Evolutionary conservation across 208 protist species (phyloP).

Genomic region (Balamuthia mandrillaris): DNA sequence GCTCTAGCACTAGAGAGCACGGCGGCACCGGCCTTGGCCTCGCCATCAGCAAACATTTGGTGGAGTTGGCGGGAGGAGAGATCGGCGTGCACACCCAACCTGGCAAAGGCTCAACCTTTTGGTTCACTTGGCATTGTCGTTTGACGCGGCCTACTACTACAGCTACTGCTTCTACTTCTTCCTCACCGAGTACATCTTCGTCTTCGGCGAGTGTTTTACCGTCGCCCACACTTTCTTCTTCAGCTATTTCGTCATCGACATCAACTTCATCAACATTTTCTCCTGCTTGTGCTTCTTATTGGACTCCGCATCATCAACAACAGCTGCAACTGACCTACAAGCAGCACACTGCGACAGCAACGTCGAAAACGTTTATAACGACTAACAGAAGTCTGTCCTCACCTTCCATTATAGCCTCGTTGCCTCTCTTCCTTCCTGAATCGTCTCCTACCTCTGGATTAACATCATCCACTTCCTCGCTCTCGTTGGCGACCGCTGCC

Average conservation of each 20-base stretch:
- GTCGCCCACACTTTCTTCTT: background rate
- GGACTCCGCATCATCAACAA: too few relatives aligned
- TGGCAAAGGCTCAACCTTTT: constrained; percentile 39
- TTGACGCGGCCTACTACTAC: background rate
- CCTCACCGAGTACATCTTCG: background rate
- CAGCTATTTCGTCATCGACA: background rate
- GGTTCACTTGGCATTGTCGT: background rate
- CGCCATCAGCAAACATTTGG: constrained; percentile 7
- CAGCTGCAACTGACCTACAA: too few relatives aligned
- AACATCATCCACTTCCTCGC: too few relatives aligned
- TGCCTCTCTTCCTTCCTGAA: too few relatives aligned
- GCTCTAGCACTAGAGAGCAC: background rate
- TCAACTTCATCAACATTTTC: background rate
- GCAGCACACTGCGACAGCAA: too few relatives aligned
- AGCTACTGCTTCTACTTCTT: background rate
- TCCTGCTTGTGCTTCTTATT: too few relatives aligned
- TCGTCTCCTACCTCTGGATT: too few relatives aligned
- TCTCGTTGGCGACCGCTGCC: too few relatives aligned
- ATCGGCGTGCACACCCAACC: constrained; percentile 31
- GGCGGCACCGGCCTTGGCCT: background rate
- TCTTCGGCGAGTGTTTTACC: background rate
- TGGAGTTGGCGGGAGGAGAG: constrained; percentile 22
- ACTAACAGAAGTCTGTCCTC: too few relatives aligned
- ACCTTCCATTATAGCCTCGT: too few relatives aligned
- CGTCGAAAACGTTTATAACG: too few relatives aligned